Conservation (phyloP, 345 rosid genomes). For the Populus simonii region DNA sequence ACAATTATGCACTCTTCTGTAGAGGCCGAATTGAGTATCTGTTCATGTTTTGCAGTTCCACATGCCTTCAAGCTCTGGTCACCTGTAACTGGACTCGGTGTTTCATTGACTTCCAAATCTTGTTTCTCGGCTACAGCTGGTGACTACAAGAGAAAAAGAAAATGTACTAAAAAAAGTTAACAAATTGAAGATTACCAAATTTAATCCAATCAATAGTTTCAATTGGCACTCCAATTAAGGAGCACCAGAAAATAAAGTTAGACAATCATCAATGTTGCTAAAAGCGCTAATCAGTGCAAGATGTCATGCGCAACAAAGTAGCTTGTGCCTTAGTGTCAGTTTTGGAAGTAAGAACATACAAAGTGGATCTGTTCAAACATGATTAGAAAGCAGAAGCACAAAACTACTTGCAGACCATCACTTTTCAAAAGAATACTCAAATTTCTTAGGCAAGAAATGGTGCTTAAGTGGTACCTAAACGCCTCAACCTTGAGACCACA, state of each 20-base stretch:
- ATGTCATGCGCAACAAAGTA: background rate
- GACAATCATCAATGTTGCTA: background rate
- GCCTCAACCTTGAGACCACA: too few species aligned
- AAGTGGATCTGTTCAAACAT: background rate
- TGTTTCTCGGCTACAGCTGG: conserved; percentile 32
- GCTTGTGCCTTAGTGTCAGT: background rate
- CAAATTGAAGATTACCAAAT: background rate
- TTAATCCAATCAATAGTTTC: background rate
- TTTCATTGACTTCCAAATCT: conserved; percentile 19
- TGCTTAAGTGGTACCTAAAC: too few species aligned
- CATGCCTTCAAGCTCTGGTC: conserved; percentile 22
- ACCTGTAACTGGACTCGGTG: conserved; percentile 6
- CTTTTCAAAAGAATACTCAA: too few species aligned
- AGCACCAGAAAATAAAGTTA: background rate
- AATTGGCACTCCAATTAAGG: background rate
- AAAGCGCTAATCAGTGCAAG: background rate
- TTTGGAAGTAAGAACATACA: background rate
- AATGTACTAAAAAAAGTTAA: conserved; percentile 3
- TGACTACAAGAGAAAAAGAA: conserved; percentile 22
- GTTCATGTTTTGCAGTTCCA: conserved; percentile 24
- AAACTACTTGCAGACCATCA: too few species aligned
- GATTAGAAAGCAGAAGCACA: too few species aligned
- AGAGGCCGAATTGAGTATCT: conserved; percentile 18
- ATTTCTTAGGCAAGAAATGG: too few species aligned
- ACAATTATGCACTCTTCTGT: conserved; percentile 20